Conservation (phyloP, 2,329 filamentous ascomycete species). For the Penicillium italicum region DNA sequence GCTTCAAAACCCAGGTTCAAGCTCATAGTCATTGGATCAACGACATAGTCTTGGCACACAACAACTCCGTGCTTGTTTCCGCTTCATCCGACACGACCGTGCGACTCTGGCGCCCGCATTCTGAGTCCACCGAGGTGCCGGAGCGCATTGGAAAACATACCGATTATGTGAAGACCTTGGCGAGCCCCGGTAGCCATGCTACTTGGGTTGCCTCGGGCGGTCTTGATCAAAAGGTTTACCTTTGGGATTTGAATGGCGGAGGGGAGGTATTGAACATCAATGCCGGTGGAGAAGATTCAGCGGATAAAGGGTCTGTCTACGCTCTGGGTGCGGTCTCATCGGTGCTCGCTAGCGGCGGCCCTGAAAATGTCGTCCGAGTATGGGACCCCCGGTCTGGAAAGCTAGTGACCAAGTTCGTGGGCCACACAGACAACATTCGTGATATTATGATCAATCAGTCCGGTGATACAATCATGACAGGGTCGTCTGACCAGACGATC, state of each 20-base stretch:
- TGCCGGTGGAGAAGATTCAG: slow-evolving; percentile 66
- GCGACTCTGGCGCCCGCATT: slow-evolving; percentile 81
- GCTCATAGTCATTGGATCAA: slow-evolving; percentile 97
- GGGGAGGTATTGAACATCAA: slow-evolving; percentile 86
- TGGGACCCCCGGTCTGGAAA: slow-evolving; percentile 90
- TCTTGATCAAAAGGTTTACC: slow-evolving; percentile 82
- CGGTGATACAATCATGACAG: slow-evolving; percentile 87
- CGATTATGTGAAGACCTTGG: slow-evolving; percentile 94
- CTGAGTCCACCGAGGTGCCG: slow-evolving; percentile 60
- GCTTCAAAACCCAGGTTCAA: slow-evolving; percentile 62
- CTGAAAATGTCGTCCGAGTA: slow-evolving; percentile 85
- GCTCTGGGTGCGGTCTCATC: slow-evolving; percentile 75
- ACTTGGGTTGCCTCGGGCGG: slow-evolving; percentile 94
- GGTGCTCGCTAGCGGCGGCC: slow-evolving; percentile 86
- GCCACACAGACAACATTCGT: slow-evolving; percentile 90
- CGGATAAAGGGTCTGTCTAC: slow-evolving; percentile 93
- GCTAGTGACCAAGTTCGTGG: slow-evolving; percentile 91
- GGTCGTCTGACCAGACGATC: slow-evolving; percentile 92
- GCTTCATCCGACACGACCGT: slow-evolving; percentile 92
- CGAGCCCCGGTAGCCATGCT: slow-evolving; percentile 65
- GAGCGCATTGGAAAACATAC: slow-evolving; percentile 85
- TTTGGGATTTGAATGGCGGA: slow-evolving; percentile 88
- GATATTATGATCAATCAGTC: slow-evolving; percentile 85
- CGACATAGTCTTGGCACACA: slow-evolving; percentile 76
- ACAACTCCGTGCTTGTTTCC: slow-evolving; percentile 75